Conservation (phyloP, 371 early-diverging fungal species). For the Apophysomyces ossiformis region DNA sequence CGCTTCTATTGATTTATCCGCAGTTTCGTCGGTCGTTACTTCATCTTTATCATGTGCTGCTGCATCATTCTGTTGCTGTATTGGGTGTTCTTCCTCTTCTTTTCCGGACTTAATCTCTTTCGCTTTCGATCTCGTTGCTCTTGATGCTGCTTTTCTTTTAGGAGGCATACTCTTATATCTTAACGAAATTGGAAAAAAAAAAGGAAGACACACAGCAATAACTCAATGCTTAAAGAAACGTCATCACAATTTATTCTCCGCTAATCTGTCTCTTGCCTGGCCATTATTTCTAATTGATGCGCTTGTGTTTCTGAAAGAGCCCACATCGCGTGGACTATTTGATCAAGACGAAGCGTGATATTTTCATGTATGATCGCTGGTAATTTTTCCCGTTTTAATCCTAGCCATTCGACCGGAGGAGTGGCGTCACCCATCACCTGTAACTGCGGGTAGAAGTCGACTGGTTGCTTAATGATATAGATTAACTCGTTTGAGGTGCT, state of each 20-base stretch:
- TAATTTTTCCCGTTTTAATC: slow-evolving; percentile 55
- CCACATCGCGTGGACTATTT: slow-evolving; percentile 32
- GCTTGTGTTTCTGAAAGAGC: slow-evolving; percentile 19
- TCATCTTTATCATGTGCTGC: slow-evolving; percentile 1
- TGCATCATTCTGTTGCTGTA: not conserved
- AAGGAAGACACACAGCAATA: not conserved
- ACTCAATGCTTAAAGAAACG: not conserved
- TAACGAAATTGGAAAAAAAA: not conserved
- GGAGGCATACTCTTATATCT: slow-evolving; percentile 14
- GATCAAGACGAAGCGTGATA: slow-evolving; percentile 50
- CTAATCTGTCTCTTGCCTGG: too few species aligned
- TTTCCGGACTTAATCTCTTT: not conserved
- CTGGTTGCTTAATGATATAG: slow-evolving; percentile 42
- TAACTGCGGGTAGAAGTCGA: slow-evolving; percentile 57
- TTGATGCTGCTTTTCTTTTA: slow-evolving; percentile 18
- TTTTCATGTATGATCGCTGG: slow-evolving; percentile 59
- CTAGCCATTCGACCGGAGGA: slow-evolving; percentile 68
- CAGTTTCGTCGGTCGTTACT: not conserved
- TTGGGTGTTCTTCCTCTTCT: not conserved
- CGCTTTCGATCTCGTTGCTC: slow-evolving; percentile 4
- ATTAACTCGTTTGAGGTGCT: slow-evolving; percentile 19
- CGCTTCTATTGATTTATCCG: not conserved
- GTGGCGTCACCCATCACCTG: slow-evolving; percentile 67
- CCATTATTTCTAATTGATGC: not conserved
- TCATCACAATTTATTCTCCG: not conserved